These are phyloP conservation scores for Daedaleopsis nitida DNA, from an alignment of 768 basidiomycete species.

Conservation along the genomic window DNA sequence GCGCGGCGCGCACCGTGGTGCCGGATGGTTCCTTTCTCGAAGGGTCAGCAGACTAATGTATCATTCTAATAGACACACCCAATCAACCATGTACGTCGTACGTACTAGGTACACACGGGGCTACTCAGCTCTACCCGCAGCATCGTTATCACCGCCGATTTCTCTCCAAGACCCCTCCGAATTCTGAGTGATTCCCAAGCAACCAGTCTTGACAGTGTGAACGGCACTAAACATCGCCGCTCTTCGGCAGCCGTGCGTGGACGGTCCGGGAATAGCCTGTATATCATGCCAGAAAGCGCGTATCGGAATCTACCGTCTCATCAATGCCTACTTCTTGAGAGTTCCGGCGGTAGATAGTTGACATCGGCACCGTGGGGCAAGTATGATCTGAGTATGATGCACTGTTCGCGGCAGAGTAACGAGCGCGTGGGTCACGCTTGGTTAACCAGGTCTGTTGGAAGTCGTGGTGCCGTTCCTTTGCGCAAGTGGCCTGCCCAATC, in stretches of 20 bases:
- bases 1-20: neutral
- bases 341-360: neutral
- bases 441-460: conserved; percentile 14
- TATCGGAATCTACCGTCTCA: too few relatives aligned
- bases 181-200: neutral
- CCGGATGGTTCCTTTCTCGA: neutral
- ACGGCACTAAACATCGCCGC: neutral
- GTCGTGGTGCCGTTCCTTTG: conserved; percentile 13
- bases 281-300: too few relatives aligned
- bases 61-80: neutral
- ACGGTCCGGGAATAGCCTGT: neutral
- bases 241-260: neutral
- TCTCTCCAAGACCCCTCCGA: neutral
- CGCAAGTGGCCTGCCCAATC: conserved; percentile 4
- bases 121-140: neutral
- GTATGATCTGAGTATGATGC: neutral
- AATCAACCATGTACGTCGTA: neutral
- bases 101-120: neutral
- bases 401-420: neutral
- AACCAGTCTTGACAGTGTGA: neutral
- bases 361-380: neutral
- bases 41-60: neutral
- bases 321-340: neutral
- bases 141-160: neutral
- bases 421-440: neutral